Conservation (phyloP, 1,139 yeast genomes). For the Suhomyces choctaworum region DNA sequence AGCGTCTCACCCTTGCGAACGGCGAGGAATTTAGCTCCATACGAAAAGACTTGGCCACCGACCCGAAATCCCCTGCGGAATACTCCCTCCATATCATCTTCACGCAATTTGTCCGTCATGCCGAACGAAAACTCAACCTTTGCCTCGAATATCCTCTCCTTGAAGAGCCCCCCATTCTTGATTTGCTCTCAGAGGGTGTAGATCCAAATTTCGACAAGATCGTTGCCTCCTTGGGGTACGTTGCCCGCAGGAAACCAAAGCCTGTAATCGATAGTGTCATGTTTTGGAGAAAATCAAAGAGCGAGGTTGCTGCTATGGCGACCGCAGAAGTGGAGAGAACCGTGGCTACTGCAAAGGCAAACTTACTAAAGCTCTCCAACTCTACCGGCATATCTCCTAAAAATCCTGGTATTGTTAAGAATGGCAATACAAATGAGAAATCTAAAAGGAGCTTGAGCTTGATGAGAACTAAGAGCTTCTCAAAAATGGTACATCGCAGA, state of each 20-base stretch:
- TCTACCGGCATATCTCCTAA: constrained; percentile 9
- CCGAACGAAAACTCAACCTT: constrained; percentile 78
- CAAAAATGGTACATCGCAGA: constrained; percentile 40
- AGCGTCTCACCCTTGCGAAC: constrained; percentile 27
- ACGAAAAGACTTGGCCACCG: constrained; percentile 57
- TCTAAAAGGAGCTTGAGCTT: constrained; percentile 44
- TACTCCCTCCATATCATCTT: constrained; percentile 92
- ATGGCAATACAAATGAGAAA: constrained; percentile 16
- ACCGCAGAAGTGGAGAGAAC: constrained; percentile 58
- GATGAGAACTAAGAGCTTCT: constrained; percentile 44
- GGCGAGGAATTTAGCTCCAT: constrained; percentile 37
- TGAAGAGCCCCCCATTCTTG: constrained; percentile 79
- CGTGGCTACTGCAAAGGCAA: constrained; percentile 18
- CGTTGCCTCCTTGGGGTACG: constrained; percentile 82
- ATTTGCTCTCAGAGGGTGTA: constrained; percentile 80
- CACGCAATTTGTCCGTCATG: constrained; percentile 91
- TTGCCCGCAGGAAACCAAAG: constrained; percentile 86
- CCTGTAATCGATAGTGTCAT: constrained; percentile 96
- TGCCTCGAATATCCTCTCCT: constrained; percentile 70
- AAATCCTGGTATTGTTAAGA: constrained; percentile 22
- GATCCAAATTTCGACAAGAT: constrained; percentile 86
- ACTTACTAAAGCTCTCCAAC: constrained; percentile 8
- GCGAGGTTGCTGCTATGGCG: constrained; percentile 81
- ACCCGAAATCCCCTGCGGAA: constrained; percentile 81
- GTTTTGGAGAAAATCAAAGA: constrained; percentile 94